Evolutionary conservation across 345 rosid genomes (phyloP).

Genomic region (Brassica rapa): DNA sequence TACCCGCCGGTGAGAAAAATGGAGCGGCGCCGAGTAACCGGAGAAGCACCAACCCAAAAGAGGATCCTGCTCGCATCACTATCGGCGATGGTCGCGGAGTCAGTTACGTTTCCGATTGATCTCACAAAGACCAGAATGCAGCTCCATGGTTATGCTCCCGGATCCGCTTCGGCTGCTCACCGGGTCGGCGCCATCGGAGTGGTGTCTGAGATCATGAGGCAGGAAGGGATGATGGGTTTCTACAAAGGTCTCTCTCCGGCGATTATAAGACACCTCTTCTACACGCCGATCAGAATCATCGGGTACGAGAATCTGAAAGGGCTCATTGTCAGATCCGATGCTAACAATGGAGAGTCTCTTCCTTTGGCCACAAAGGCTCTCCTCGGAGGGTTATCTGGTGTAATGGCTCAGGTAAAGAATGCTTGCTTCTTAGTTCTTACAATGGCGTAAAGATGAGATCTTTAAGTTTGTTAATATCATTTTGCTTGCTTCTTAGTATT

Average conservation of each 20-base stretch:
- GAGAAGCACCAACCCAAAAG: constrained; percentile 35
- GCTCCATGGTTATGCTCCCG: constrained; percentile 53
- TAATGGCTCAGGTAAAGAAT: constrained; percentile 68
- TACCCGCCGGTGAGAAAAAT: constrained; percentile 32
- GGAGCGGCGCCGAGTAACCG: constrained; percentile 28
- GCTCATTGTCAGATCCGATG: constrained; percentile 28
- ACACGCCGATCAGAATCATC: constrained; percentile 81
- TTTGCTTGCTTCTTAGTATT: too few species aligned
- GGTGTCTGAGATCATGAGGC: constrained; percentile 55
- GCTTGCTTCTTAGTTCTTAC: neutral
- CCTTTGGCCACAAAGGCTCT: constrained; percentile 63
- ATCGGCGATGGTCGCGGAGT: constrained; percentile 84
- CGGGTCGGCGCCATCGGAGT: constrained; percentile 37
- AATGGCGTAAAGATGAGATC: too few species aligned
- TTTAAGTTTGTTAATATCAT: too few species aligned
- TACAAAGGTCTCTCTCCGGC: constrained; percentile 81
- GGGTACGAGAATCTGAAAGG: constrained; percentile 79
- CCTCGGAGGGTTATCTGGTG: constrained; percentile 79
- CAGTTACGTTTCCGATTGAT: constrained; percentile 82
- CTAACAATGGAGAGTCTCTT: constrained; percentile 46
- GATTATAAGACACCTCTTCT: constrained; percentile 68
- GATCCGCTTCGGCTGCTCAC: constrained; percentile 12
- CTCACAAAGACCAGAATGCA: constrained; percentile 85
- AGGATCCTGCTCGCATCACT: constrained; percentile 64
- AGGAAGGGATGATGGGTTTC: constrained; percentile 57